Evolutionary conservation across 257 asterid genomes (phyloP), one percentile per base, ranked within the genome.

Genomic region (Phtheirospermum japonicum): DNA sequence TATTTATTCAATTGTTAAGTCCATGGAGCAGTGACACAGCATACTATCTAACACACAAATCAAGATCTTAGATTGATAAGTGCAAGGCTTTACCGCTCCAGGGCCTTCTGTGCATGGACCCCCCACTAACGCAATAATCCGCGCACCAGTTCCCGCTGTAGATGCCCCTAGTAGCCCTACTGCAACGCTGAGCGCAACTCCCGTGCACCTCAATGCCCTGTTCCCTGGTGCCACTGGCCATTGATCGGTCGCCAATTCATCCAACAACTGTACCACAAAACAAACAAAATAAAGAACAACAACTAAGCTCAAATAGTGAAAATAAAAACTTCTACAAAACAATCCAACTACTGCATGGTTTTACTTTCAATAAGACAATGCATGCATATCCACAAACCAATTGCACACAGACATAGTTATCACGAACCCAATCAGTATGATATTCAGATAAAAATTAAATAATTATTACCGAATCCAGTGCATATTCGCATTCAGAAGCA

Each of bases 61-160:
- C 20, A 3, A 37, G 58, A 59, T 13, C 23, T 61, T 52, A 54
- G 20, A 45, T 45, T n/a, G 36, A 54, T 49, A 75, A 55, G 67
- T 65, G 57, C 60, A 64, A 73, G 72, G 70, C 61, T 75, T 83
- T 86, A 93, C 99, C 91, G 83, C 82, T 71, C 99, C 99, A 36
- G 99, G 97, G 54, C 99, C 99, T 82, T 89, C 97, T 0, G 99
- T 93, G 72, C 99, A 89, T 39, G 99, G 99, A 69, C 99, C 99
- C 49, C 99, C 99, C 10, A 93, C 96, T 69, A 93, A 80, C 59
- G 91, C 84, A 55, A 93, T 59, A 72, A 93, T 89, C 74, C 97
- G 76, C 55, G 92, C 96, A 75, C 94, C 90, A 58, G 94, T 80
- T 60, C 95, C 95, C 19, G 93, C 83, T 62, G 75, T 68, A 34